Percentiles rank a stretch among this genome's conserved stretches.
phyloP scores from a whole-genome alignment of 2,329 filamentous ascomycete species.

The Dactylellina haptotyla region DNA sequence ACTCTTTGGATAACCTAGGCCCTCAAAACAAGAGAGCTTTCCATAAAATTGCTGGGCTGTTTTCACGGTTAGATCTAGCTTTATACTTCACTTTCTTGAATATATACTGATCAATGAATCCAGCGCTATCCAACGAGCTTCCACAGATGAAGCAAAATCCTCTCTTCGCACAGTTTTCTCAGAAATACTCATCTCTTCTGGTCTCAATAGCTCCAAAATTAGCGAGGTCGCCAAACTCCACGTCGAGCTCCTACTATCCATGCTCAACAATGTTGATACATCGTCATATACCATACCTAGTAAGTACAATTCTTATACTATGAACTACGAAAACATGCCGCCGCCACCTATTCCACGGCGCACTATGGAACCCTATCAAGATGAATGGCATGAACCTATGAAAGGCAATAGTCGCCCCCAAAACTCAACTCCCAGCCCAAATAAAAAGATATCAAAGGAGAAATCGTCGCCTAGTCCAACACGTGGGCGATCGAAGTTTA shows the following conservation, averaged over 20 bases:
- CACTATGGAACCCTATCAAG: constrained; percentile 1
- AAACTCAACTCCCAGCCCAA: neutral
- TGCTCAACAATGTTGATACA: constrained; percentile 46
- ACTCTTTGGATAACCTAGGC: constrained; percentile 65
- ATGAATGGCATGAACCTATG: neutral
- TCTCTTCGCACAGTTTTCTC: constrained; percentile 37
- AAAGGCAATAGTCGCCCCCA: neutral
- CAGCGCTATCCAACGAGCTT: constrained; percentile 39
- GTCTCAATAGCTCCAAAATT: constrained; percentile 52
- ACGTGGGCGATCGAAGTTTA: constrained; percentile 37
- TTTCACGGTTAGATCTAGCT: constrained; percentile 61
- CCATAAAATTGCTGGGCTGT: constrained; percentile 81
- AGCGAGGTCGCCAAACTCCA: constrained; percentile 51
- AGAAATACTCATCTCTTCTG: constrained; percentile 41
- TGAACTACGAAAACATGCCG: constrained; percentile 2
- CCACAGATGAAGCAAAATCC: constrained; percentile 37
- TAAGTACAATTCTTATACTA: constrained; percentile 27
- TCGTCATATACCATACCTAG: constrained; percentile 17
- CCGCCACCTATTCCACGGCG: neutral
- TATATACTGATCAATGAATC: neutral
- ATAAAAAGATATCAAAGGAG: constrained; percentile 6
- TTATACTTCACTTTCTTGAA: neutral
- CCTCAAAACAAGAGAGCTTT: constrained; percentile 72
- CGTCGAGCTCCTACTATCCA: constrained; percentile 33
- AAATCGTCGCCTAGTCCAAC: constrained; percentile 50